Evolutionary conservation across 129 eudicot species (phyloP), one percentile per base, ranked within the genome.

Genomic region (Calendula officinalis): DNA sequence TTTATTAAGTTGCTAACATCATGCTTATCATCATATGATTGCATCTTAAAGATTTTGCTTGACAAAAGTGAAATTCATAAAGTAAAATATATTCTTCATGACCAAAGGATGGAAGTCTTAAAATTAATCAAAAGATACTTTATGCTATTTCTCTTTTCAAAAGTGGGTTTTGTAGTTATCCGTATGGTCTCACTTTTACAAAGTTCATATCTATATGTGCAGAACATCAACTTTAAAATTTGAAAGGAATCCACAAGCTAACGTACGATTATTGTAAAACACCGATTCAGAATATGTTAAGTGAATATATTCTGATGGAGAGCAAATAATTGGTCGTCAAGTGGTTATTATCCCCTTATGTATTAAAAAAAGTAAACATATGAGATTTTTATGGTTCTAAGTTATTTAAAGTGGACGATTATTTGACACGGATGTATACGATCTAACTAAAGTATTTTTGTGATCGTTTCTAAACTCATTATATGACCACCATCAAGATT

Each of bases 11-110:
- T 39, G 68, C 53, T 60, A 40, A 50, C 52, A 60, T 32, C 68
- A 60, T 60, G 75, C 75, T 38, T 60, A 59, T 48, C 68, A 70
- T 60, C 68, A 39, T 40, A 40, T 49, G 56, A 60, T 71, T 50
- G 17, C 16, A 34, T 55, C 14, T 55, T n/a, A 54, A 64, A 53
- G 40, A 67, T 40, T 5, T 38, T 50, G 59, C 56, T 49, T 70
- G 40, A 49, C 50, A 61, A 49, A 34, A 70, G 17, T 48, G 53
- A 22, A 22, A 33, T 60, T 54, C 8, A 5, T 49, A 37, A 70
- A 60, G 60, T 3, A 54, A 43, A 35, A 30, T 67, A 5, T 53
- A 41, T 40, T 7, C 41, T 54, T 64, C 37, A 68, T 34, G 33
- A 55, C 52, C 52, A n/a, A 41, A 41, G 73, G 43, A 41, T 16